These are phyloP conservation scores for Kregervanrija fluxuum DNA, from an alignment of 805 yeast genomes.

Conservation along the genomic window DNA sequence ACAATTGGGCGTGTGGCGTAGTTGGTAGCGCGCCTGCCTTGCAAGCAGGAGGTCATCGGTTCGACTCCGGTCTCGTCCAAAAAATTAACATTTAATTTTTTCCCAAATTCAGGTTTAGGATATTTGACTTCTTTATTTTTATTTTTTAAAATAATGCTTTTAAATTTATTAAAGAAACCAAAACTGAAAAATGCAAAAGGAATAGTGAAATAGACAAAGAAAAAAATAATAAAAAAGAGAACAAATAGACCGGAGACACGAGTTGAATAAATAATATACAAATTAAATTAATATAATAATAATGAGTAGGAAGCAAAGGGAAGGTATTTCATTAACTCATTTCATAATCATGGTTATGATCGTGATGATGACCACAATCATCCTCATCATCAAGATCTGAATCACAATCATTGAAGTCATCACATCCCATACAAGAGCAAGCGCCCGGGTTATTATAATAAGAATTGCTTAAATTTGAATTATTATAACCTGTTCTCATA, in stretches of 20 bases:
- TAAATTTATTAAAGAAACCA: not conserved
- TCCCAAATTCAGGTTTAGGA: no score
- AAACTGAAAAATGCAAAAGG: not conserved
- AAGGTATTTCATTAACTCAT: not conserved
- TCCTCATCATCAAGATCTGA: constrained; percentile 22
- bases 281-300: not conserved
- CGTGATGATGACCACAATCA: constrained; percentile 10
- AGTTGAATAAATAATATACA: not conserved
- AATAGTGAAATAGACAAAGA: not conserved
- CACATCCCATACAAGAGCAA: constrained; percentile 6
- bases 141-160: not conserved
- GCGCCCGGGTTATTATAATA: constrained; percentile 10
- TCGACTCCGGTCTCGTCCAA: constrained; percentile 74
- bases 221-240: not conserved
- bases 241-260: not conserved
- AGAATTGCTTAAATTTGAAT: constrained; percentile 4
- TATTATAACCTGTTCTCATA: constrained; percentile 26
- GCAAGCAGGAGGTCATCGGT: constrained; percentile 75
- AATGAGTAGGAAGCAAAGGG: not conserved
- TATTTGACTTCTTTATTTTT: constrained; percentile 2
- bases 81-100: no score
- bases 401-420: constrained; percentile 17
- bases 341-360: not conserved
- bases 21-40: constrained; percentile 79
- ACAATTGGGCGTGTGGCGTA: constrained; percentile 65